Evolutionary conservation across 2,329 filamentous ascomycete species (phyloP).

Genomic region (Colletotrichum godetiae): DNA sequence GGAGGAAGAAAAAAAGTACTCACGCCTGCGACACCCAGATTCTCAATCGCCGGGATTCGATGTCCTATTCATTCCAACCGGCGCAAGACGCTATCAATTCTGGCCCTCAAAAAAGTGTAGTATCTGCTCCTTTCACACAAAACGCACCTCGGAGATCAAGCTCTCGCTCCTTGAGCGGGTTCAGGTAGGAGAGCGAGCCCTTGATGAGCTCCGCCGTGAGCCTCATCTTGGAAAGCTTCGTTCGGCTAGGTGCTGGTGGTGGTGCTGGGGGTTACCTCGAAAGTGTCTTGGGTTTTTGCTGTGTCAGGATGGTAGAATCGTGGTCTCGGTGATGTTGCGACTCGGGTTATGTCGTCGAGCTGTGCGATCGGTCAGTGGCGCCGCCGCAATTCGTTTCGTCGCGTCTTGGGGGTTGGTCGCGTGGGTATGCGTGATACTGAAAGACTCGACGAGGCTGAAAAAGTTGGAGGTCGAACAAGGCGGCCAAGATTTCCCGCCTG

Average conservation of each 20-base stretch:
- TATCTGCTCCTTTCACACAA: conserved; percentile 90
- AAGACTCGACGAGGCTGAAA: conserved; percentile 33
- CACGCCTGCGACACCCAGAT: conserved; percentile 93
- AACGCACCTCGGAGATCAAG: conserved; percentile 98
- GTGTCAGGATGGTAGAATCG: no score
- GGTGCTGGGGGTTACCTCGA: conserved; percentile 27
- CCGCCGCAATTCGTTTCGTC: background rate
- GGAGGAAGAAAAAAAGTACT: conserved; percentile 53
- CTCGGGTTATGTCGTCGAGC: no score
- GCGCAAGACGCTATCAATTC: conserved; percentile 80
- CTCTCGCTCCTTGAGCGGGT: conserved; percentile 98
- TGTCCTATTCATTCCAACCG: conserved; percentile 78
- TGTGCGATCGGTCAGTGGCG: background rate
- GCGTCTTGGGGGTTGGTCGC: background rate
- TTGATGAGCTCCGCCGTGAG: conserved; percentile 95
- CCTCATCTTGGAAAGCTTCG: conserved; percentile 73
- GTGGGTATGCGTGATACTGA: conserved; percentile 11
- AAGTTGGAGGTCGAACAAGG: conserved; percentile 33
- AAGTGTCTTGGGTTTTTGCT: background rate
- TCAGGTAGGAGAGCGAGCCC: conserved; percentile 96
- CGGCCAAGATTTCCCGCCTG: conserved; percentile 29
- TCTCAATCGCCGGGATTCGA: conserved; percentile 97
- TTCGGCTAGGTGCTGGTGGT: conserved; percentile 31
- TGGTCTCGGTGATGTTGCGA: no score
- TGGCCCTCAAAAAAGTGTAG: conserved; percentile 80